These are phyloP conservation scores for Cyphellophora attinorum DNA, from an alignment of 2,329 filamentous ascomycete genomes.

Conservation along the genomic window DNA sequence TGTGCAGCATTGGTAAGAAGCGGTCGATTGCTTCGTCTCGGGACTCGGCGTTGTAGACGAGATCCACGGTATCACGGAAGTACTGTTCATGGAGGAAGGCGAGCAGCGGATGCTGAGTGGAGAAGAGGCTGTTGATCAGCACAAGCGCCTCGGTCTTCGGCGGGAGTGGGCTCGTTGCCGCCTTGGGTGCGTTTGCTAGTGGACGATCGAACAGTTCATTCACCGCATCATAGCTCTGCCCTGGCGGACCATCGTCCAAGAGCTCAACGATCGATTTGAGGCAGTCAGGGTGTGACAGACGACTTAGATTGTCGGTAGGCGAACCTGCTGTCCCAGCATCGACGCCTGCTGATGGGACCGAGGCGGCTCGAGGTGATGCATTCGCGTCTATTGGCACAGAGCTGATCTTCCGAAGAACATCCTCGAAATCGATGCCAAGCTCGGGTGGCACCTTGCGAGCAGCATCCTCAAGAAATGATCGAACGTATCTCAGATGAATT, in stretches of 20 bases:
- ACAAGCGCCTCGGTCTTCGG: not conserved
- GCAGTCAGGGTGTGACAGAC: too few species aligned
- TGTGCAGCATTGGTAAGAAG: not conserved
- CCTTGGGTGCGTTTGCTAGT: too few species aligned
- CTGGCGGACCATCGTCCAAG: too few species aligned
- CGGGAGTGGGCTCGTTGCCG: too few species aligned
- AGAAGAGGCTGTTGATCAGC: not conserved
- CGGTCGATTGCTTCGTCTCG: not conserved
- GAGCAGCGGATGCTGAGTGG: not conserved
- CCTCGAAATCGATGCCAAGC: slow-evolving; percentile 1
- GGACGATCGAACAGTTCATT: too few species aligned
- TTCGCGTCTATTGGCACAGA: too few species aligned
- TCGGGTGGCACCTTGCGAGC: not conserved
- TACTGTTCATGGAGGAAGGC: not conserved
- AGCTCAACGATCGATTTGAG: too few species aligned
- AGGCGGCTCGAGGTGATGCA: too few species aligned
- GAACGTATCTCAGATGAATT: not conserved
- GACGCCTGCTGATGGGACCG: too few species aligned
- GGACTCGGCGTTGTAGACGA: not conserved
- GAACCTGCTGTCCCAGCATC: too few species aligned
- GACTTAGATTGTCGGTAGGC: too few species aligned
- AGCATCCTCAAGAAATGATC: not conserved
- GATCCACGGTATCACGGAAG: not conserved
- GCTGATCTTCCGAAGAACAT: not conserved
- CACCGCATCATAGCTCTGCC: too few species aligned